phyloP scores from a whole-genome alignment of 352 stramenopile genomes.

The Phytophthora kernoviae region DNA sequence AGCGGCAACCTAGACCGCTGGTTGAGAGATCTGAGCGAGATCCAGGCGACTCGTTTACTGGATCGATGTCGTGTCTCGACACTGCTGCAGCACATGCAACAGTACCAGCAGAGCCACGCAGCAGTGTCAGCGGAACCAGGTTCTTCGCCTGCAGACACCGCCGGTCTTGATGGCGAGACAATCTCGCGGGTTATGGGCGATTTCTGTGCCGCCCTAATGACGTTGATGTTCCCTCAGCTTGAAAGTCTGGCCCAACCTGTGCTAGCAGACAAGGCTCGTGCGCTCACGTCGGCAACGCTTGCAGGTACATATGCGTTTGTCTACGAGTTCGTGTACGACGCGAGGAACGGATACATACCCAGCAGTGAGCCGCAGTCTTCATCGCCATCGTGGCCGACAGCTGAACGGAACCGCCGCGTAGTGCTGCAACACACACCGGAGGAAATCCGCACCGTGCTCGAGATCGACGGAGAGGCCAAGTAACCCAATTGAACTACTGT shows the following conservation, averaged over 20 bases:
- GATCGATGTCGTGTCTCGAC: conserved; percentile 47
- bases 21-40: conserved; percentile 47
- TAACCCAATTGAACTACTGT: neutral
- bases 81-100: conserved; percentile 46
- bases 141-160: conserved; percentile 13
- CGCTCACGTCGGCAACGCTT: conserved; percentile 41
- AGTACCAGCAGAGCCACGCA: conserved; percentile 38
- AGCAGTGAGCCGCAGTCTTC: conserved; percentile 22
- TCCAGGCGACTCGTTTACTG: conserved; percentile 50
- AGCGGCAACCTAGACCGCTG: conserved; percentile 38
- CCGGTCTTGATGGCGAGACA: conserved; percentile 49
- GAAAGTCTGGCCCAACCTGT: conserved; percentile 58
- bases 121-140: conserved; percentile 3
- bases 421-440: conserved; percentile 63
- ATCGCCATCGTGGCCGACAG: conserved; percentile 13
- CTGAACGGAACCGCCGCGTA: conserved; percentile 22
- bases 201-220: conserved; percentile 53
- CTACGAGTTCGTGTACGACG: conserved; percentile 64
- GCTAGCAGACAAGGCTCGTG: conserved; percentile 48
- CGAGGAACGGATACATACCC: conserved; percentile 44
- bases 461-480: conserved; percentile 52
- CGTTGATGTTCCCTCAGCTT: conserved; percentile 55
- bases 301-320: conserved; percentile 54
- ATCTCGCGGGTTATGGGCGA: conserved; percentile 60
- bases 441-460: conserved; percentile 65